phyloP scores from a whole-genome alignment of 169 alveolate genomes.

The Plasmodium relictum region DNA sequence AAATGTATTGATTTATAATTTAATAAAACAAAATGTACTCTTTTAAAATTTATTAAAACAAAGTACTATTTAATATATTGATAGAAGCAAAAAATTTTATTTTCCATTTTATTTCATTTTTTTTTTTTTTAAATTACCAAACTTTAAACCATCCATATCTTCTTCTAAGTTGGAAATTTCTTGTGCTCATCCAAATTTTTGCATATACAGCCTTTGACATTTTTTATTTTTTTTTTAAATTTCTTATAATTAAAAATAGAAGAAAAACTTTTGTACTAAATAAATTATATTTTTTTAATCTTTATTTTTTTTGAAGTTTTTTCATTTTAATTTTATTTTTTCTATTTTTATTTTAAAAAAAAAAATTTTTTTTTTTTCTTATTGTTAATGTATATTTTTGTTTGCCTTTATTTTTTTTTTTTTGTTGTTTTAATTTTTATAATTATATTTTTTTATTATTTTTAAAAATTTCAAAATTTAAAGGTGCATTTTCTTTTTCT shows the following conservation, averaged over 20 bases:
- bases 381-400: neutral
- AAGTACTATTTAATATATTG: no score
- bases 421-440: no score
- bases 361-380: neutral
- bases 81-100: neutral
- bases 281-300: no score
- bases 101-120: neutral
- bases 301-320: neutral
- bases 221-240: neutral
- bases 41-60: no score
- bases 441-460: no score
- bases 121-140: conserved; percentile 73
- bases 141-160: conserved; percentile 85
- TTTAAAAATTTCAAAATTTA: no score
- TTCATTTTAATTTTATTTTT: neutral
- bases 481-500: no score
- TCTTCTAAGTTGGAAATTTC: conserved; percentile 84
- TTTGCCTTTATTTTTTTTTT: neutral
- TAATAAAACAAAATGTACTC: no score
- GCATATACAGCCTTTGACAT: conserved; percentile 88
- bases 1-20: neutral
- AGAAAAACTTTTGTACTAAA: neutral
- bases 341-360: neutral
- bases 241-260: neutral
- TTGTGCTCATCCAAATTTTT: conserved; percentile 86